Base-by-base conservation (phyloP, 78 protist species). In the Dictyostelium firmibasis region DNA sequence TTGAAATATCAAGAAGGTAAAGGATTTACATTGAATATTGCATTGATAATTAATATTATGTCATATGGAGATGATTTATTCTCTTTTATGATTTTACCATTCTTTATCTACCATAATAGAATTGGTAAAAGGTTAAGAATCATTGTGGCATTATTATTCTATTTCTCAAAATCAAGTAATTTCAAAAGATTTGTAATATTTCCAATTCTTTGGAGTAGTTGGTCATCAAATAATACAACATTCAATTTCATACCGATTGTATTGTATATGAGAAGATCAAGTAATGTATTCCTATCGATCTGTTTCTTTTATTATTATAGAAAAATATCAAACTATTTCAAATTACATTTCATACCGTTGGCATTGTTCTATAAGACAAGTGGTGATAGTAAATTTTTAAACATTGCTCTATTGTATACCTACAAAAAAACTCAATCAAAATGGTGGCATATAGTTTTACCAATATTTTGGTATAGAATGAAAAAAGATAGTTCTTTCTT, bases 391-490 rank as follows among this genome's bases (percentile, higher is more conserved):
- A 27, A n/a, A 23, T 78, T 36, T 20, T 60, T 87, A 60, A 87
- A 87, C 20, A 35, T 87, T 3, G 16, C 16, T 1, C 20, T 60
- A 29, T 43, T 87, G 0, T 87, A 44, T 36, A 87, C 62, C 4
- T 41, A n/a, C 8, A 23, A 2, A 2, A 25, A 13, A 1, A 23
- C 16, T 43, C 13, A 20, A 11, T 13, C 14, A 9, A 47, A 35
- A 18, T n/a, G 38, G 14, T 82, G 53, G 41, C 35, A 29, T 18
- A 67, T 89, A 1, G 18, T 89, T 2, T 38, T 67, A 4, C 94
- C 94, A 18, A 33, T 89, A 4, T 60, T 89, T 4, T 89, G 94
- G 94, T 79, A 79, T 11, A 33, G 67, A 27, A 81, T 35, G 13
- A 60, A 64, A 31, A 35, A 18, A 14, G 87, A 62, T 35, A 3